These are phyloP conservation scores for Dothideomycetes sp. DNA, from an alignment of 2,329 filamentous ascomycete species.

Conservation along the genomic window DNA sequence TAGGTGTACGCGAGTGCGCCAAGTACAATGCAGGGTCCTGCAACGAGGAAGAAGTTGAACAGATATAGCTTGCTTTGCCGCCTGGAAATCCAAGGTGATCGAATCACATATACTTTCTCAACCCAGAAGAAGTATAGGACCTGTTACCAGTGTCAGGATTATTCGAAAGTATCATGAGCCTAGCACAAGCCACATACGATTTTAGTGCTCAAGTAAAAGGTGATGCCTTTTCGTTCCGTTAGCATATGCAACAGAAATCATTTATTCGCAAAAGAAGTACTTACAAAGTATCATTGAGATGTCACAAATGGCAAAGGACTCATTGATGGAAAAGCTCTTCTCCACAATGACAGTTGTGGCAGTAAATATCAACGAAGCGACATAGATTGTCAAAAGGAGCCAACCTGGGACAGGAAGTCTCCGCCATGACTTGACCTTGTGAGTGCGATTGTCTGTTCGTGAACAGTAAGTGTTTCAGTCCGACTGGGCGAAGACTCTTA, in stretches of 20 bases:
- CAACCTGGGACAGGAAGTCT: not conserved
- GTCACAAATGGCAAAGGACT: not conserved
- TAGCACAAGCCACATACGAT: not conserved
- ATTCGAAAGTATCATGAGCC: not conserved
- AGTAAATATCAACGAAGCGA: constrained; percentile 2
- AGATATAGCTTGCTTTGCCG: constrained; percentile 2
- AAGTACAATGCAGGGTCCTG: constrained; percentile 1
- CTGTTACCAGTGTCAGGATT: not conserved
- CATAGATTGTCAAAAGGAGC: constrained; percentile 3
- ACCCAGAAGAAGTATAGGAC: not conserved
- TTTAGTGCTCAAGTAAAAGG: not conserved
- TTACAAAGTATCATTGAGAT: constrained; percentile 1
- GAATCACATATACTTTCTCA: not conserved
- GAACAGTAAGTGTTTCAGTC: not conserved
- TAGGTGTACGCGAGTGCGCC: not conserved
- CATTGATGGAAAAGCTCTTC: constrained; percentile 2
- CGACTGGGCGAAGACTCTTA: no score
- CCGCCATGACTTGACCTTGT: not conserved
- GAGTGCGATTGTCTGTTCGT: not conserved
- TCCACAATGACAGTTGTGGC: constrained; percentile 1
- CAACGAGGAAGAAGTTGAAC: constrained; percentile 2
- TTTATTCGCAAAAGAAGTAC: no score
- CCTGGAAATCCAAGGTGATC: not conserved
- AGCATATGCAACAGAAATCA: no score
- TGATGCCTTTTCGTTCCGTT: no score